Evolutionary conservation across 495 filamentous ascomycete species (phyloP).

Genomic region (Neurospora hispaniola): DNA sequence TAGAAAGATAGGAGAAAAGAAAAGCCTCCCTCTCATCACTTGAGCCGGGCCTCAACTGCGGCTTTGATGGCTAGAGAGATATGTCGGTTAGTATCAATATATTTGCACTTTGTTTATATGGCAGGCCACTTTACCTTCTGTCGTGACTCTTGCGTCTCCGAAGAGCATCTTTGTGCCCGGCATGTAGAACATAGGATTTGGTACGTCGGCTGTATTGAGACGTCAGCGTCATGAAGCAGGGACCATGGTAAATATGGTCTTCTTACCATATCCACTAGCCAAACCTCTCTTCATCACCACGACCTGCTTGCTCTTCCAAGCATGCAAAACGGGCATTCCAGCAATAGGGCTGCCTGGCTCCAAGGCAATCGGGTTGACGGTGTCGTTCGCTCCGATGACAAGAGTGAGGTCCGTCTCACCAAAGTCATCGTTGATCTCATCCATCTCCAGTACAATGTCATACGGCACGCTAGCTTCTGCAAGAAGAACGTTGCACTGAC

Average conservation of each 20-base stretch:
- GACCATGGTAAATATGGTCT: too few relatives aligned
- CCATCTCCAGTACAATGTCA: conserved; percentile 80
- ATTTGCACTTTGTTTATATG: neutral
- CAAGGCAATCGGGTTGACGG: conserved; percentile 73
- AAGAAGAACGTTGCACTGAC: conserved; percentile 75
- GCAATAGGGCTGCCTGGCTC: conserved; percentile 70
- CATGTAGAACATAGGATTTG: conserved; percentile 84
- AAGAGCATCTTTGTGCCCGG: conserved; percentile 75
- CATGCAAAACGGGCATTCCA: conserved; percentile 77
- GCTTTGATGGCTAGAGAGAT: conserved; percentile 37
- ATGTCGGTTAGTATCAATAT: conserved; percentile 4
- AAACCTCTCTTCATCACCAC: conserved; percentile 79
- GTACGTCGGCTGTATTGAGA: conserved; percentile 49
- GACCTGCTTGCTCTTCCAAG: conserved; percentile 84
- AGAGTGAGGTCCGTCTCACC: conserved; percentile 70
- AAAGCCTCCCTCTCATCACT: conserved; percentile 11
- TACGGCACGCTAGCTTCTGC: conserved; percentile 76
- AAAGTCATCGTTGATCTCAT: conserved; percentile 86
- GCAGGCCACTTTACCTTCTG: conserved; percentile 48
- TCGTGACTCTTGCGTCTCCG: conserved; percentile 69
- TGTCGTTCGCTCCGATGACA: conserved; percentile 79
- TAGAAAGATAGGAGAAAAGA: neutral
- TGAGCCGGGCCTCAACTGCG: conserved; percentile 35
- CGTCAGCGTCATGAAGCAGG: too few relatives aligned
- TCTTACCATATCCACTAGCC: conserved; percentile 67